Base-by-base conservation (phyloP, 805 yeast genomes). In the Cyberlindnera petersonii region DNA sequence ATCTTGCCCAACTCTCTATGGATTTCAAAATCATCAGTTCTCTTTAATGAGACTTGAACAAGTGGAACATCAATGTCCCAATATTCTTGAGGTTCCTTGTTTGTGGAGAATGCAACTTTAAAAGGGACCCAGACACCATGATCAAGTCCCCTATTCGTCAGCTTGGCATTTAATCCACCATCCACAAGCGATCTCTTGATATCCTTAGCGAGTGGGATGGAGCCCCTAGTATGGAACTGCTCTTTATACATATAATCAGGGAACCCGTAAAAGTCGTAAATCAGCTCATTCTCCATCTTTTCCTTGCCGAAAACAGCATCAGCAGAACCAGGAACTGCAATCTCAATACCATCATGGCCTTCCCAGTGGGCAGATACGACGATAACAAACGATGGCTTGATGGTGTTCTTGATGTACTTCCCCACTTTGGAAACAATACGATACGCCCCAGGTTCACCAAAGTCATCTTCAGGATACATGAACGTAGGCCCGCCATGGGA, bases 401-500 rank as follows among this genome's bases (percentile, higher is more conserved):
- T 55, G 14, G 54, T 51, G 1, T 63, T 55, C 34, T 68, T 65
- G 46, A 85, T 77, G 26, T 63, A 59, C 14, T 56, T 46, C 3
- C 94, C 94, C 6, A 81, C 44, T 17, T 60, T 49, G 33, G 66
- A 60, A 6, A 79, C 67, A 5, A 63, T 63, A 18, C 67, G 63
- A 66, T 73, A 82, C 0, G 91, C 89, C 5, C 86, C 86, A 3
- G 38, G 36, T 40, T 74, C 69, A 26, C 82, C 75, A 33, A 65
- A 61, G 17, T 60, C 65, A 35, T 65, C 71, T n/a, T 67, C 60
- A 24, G 65, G 56, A 50, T 81, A 79, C 68, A 83, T 74, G 57
- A 85, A 82, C 1, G 84, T 77, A 7, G 94, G 94, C 1, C 89
- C 93, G 7, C 94, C 94, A 61, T 85, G 94, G n/a, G 86, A 77